A percentile compares a stretch with the other conserved stretches of the same genome.
phyloP scores from a whole-genome alignment of 306 rosid genomes.

The Datisca glomerata region DNA sequence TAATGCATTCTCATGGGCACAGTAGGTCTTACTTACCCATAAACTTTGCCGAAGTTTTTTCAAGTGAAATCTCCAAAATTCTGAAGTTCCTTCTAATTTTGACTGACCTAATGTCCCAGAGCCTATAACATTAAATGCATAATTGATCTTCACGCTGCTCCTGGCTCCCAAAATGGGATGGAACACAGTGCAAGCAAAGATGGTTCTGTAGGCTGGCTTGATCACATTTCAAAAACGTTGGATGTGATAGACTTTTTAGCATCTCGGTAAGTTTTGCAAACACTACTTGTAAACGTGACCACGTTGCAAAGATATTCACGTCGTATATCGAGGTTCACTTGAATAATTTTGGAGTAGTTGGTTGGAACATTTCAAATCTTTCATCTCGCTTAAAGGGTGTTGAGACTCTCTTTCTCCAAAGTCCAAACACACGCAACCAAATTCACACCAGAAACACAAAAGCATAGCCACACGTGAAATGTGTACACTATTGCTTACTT shows the following conservation, averaged over 20 bases:
- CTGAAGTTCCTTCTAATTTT: constrained; percentile 12
- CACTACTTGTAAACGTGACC: no score
- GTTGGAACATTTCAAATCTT: constrained; percentile 16
- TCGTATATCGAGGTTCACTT: constrained; percentile 34
- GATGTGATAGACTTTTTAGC: constrained; percentile 69
- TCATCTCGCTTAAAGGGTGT: no score
- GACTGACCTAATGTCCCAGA: constrained; percentile 32
- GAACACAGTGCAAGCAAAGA: constrained; percentile 92
- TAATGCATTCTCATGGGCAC: constrained; percentile 93
- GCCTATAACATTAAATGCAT: constrained; percentile 65
- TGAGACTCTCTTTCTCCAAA: no score
- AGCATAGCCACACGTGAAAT: no score
- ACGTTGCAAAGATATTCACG: no score
- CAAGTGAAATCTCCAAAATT: no score
- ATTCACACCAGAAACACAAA: no score
- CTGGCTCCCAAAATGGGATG: constrained; percentile 89
- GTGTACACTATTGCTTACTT: no score
- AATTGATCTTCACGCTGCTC: constrained; percentile 91
- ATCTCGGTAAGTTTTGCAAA: constrained; percentile 61
- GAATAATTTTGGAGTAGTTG: constrained; percentile 18
- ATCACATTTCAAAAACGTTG: constrained; percentile 47
- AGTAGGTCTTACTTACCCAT: constrained; percentile 42
- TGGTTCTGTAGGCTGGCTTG: constrained; percentile 67
- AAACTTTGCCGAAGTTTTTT: background rate
- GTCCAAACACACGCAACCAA: no score